Evolutionary conservation across 805 yeast genomes (phyloP).

Genomic region (Cyberlindnera sargentensis): DNA sequence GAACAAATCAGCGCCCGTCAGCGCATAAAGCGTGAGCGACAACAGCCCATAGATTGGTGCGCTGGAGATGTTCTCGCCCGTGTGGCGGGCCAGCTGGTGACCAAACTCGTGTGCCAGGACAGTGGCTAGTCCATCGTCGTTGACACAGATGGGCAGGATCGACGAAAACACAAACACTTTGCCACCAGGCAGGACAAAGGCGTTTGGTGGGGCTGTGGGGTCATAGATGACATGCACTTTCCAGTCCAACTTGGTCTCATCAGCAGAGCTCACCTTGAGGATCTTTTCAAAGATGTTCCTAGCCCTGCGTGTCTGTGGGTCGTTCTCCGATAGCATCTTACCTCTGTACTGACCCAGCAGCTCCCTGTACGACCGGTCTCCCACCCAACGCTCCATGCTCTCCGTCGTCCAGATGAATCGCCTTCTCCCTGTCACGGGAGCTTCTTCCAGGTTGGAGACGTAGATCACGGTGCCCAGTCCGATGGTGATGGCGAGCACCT

Average conservation of each 20-base stretch:
- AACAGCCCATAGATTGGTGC: conserved; percentile 62
- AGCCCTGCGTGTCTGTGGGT: conserved; percentile 55
- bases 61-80: conserved; percentile 73
- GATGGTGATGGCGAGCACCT: conserved; percentile 26
- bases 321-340: conserved; percentile 50
- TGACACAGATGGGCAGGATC: conserved; percentile 67
- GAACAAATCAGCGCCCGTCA: conserved; percentile 53
- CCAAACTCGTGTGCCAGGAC: conserved; percentile 91
- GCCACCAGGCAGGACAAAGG: conserved; percentile 94
- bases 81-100: conserved; percentile 89
- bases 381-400: conserved; percentile 55
- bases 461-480: conserved; percentile 32
- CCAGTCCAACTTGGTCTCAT: conserved; percentile 49
- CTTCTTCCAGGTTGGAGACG: conserved; percentile 58
- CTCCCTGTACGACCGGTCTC: conserved; percentile 56
- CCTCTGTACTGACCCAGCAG: conserved; percentile 47
- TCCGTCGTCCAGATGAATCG: conserved; percentile 69
- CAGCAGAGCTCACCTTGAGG: conserved; percentile 45
- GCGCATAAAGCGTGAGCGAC: conserved; percentile 44
- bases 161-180: conserved; percentile 85
- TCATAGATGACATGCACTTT: conserved; percentile 71
- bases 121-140: conserved; percentile 93
- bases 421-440: conserved; percentile 70
- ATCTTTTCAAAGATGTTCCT: conserved; percentile 57
- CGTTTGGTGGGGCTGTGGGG: conserved; percentile 80